A percentile compares a stretch with the other conserved stretches of the same genome.
phyloP scores from a whole-genome alignment of 495 filamentous ascomycete genomes.

The Bacidia rubella region DNA sequence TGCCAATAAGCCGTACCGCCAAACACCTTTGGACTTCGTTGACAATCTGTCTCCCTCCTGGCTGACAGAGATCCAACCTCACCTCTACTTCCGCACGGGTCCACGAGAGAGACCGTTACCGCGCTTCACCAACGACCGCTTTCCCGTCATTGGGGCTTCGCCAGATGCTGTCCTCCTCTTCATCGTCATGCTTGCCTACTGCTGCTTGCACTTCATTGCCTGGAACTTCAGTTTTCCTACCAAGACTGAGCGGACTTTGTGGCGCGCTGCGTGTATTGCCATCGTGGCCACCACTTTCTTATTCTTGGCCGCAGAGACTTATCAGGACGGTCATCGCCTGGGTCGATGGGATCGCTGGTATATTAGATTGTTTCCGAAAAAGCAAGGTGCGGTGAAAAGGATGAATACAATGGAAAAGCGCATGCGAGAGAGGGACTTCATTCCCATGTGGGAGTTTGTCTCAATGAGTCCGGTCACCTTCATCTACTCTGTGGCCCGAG shows the following conservation, averaged over 20 bases:
- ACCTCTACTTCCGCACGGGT: slow-evolving; percentile 38
- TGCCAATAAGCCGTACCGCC: slow-evolving; percentile 13
- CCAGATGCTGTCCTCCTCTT: slow-evolving; percentile 14
- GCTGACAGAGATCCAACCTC: slow-evolving; percentile 65
- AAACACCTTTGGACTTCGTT: slow-evolving; percentile 28
- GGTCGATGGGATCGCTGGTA: slow-evolving; percentile 21
- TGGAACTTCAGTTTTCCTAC: slow-evolving; percentile 34
- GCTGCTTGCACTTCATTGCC: slow-evolving; percentile 25
- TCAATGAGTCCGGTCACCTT: slow-evolving; percentile 18
- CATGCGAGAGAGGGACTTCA: slow-evolving; percentile 13
- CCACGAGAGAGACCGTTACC: slow-evolving; percentile 18
- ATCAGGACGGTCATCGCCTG: slow-evolving; percentile 18
- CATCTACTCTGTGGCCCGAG: slow-evolving; percentile 16
- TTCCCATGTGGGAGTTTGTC: slow-evolving; percentile 17
- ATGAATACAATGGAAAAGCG: slow-evolving; percentile 17
- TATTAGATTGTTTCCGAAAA: slow-evolving; percentile 11
- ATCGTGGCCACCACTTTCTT: slow-evolving; percentile 18
- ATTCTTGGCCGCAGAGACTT: slow-evolving; percentile 17
- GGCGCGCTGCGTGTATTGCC: slow-evolving; percentile 21
- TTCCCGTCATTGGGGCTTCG: slow-evolving; percentile 18
- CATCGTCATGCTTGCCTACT: slow-evolving; percentile 19
- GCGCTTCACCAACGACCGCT: slow-evolving; percentile 19
- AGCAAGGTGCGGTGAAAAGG: slow-evolving; percentile 8
- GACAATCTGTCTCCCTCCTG: slow-evolving; percentile 31
- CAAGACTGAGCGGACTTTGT: slow-evolving; percentile 20